Base-by-base conservation (phyloP, 371 early-diverging fungal genomes). In the Apophysomyces variabilis region DNA sequence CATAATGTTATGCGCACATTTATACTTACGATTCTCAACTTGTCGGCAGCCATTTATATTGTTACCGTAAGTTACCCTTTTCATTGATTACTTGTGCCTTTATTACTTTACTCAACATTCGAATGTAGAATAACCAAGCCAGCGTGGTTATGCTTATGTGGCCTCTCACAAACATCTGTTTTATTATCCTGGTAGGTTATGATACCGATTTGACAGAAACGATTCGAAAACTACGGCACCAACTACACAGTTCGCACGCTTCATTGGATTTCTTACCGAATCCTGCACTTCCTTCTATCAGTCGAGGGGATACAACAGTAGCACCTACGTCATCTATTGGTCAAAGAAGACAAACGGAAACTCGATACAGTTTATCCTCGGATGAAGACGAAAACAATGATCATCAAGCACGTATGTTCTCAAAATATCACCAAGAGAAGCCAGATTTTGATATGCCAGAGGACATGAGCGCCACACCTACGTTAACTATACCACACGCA, bases 171-270 rank as follows among this genome's bases (percentile, higher is more conserved):
- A 78, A 78, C 44, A 57, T 72, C 0, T 46, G 69, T 18, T 72
- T 81, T 58, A 67, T 78, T 35, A 18, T 75, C 3, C 60, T 81
- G 12, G 68, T 81, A 13, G 82, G 82, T 4, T 77, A 81, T n/a
- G 82, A 81, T 60, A 69, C 75, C 6, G 82, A 81, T 59, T 62
- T 81, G 4, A 70, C 76, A 8, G 67, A 71, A 44, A 59, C 70
- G 1, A 71, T 79, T 11, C 64, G 71, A 14, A 57, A 66, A 61
- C 39, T 76, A 50, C 54, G 54, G 21, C 4, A 50, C 0, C 54
- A 50, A 21, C 4, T 50, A 21, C 21, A 26, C 18, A 1, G 7
- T 5, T 50, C 54, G 1, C 16, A 50, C 7, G 54, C 21, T n/a
- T 50, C 54, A 9, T 8, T 50, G 9, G 54, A 50, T 16, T 21